These are phyloP conservation scores for Xylariaceae sp. DNA, from an alignment of 2,329 filamentous ascomycete genomes.

Conservation along the genomic window DNA sequence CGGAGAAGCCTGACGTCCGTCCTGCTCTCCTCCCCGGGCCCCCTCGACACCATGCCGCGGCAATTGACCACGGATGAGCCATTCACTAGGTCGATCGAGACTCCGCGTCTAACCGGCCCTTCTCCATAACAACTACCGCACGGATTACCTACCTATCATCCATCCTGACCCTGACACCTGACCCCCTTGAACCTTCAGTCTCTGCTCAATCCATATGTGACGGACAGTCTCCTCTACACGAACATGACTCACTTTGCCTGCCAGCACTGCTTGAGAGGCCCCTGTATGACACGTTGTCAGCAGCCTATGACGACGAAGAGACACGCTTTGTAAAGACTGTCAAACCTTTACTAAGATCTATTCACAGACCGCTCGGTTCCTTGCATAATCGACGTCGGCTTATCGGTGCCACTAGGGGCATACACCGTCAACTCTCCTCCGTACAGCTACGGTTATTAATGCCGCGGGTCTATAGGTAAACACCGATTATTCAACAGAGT, in stretches of 20 bases:
- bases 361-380: slow-evolving; percentile 1
- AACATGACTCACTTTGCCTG: background rate
- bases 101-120: no score
- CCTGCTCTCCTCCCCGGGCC: background rate
- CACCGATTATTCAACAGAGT: background rate
- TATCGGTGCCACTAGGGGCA: slow-evolving; percentile 4
- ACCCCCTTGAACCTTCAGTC: no score
- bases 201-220: no score
- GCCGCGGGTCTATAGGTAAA: slow-evolving; percentile 1
- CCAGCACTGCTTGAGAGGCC: background rate
- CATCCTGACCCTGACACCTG: background rate
- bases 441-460: background rate
- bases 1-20: background rate
- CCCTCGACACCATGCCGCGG: background rate
- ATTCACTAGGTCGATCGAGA: no score
- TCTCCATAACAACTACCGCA: no score
- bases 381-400: slow-evolving; percentile 5
- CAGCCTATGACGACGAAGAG: background rate
- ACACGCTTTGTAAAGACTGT: background rate
- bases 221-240: background rate
- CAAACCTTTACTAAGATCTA: background rate
- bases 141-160: background rate
- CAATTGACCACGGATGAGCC: background rate
- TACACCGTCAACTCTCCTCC: no score
- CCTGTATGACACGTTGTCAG: background rate